Evolutionary conservation across 2,329 filamentous ascomycete genomes (phyloP).

Genomic region (Zalaria obscura): DNA sequence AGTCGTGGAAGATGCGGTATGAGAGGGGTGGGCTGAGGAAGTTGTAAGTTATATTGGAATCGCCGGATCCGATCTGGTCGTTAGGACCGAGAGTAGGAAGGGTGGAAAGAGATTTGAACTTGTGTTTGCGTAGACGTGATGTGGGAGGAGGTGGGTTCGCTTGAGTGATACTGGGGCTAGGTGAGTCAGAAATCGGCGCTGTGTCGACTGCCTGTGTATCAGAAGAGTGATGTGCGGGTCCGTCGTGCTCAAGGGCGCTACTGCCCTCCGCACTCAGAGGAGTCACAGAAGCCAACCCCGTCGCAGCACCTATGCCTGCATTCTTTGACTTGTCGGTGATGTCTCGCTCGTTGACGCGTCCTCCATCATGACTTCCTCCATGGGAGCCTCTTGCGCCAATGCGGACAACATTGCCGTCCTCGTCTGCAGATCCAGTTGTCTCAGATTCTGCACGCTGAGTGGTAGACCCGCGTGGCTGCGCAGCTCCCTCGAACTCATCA

Average conservation of each 20-base stretch:
- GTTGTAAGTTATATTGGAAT: slow-evolving; percentile 60
- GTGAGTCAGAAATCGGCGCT: no score
- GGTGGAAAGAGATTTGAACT: neutral
- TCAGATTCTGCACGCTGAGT: slow-evolving; percentile 18
- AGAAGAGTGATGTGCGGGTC: no score
- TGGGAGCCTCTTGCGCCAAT: neutral
- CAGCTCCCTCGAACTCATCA: neutral
- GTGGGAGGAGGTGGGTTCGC: no score
- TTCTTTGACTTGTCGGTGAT: no score
- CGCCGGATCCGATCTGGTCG: slow-evolving; percentile 50
- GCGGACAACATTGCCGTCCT: neutral
- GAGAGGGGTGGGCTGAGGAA: slow-evolving; percentile 43
- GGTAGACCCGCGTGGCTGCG: slow-evolving; percentile 6
- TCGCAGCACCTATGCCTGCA: no score
- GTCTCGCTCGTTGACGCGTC: no score
- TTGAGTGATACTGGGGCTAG: no score
- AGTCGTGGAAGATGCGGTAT: slow-evolving; percentile 50
- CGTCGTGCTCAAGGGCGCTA: no score
- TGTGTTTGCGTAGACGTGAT: neutral
- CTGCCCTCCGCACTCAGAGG: no score
- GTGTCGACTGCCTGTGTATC: no score
- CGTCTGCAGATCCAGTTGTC: slow-evolving; percentile 21
- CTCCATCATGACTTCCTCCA: no score
- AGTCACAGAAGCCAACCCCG: no score
- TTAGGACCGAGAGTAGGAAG: slow-evolving; percentile 27